Evolutionary conservation across 2,329 filamentous ascomycete genomes (phyloP), one percentile per base, ranked within the genome.

Genomic region (Xylaria digitata): DNA sequence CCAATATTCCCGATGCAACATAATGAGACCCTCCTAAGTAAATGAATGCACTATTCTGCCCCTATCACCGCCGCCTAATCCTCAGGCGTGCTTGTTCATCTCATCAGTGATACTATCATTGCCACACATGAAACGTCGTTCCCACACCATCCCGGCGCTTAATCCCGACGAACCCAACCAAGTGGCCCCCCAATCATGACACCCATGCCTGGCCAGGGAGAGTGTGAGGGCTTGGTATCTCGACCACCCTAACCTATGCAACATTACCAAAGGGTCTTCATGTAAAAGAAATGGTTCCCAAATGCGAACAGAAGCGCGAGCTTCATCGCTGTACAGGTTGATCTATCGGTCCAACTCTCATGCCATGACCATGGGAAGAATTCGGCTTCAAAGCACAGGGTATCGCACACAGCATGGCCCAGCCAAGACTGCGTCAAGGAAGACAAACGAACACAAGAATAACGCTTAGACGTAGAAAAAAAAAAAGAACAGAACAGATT

Each of bases 251-350:
- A 54, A 45, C 45, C 59, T 23, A 70, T 68, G 62, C 54, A 63
- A 70, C 40, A 63, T 65, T 63, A 65, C 48, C 53, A 53, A 55
- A 43, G 37, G 49, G 46, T 55, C 49, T 63, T 57, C 34, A 61
- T 50, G 45, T 46, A 48, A 63, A 65, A 66, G 34, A 61, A 56
- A 70, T 66, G 53, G 60, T 67, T 71, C 70, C 69, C 73, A 72
- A 26, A 71, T 71, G 75, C 73, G 72, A 75, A 68, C 65, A 73
- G 77, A 79, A 78, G 77, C 75, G 77, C 71, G 78, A 79, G 78
- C 77, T 76, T 76, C 77, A 70, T 74, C 75, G 72, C 74, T 72
- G 73, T 74, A 74, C 75, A 75, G 70, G 72, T 75, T 73, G 73
- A 76, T 77, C 74, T 75, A 73, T 73, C 67, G 68, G 70, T 72